A percentile compares a stretch with the other conserved stretches of the same genome.
These are phyloP conservation scores for Astraeus odoratus DNA, from an alignment of 768 basidiomycete genomes.

Conservation along the genomic window DNA sequence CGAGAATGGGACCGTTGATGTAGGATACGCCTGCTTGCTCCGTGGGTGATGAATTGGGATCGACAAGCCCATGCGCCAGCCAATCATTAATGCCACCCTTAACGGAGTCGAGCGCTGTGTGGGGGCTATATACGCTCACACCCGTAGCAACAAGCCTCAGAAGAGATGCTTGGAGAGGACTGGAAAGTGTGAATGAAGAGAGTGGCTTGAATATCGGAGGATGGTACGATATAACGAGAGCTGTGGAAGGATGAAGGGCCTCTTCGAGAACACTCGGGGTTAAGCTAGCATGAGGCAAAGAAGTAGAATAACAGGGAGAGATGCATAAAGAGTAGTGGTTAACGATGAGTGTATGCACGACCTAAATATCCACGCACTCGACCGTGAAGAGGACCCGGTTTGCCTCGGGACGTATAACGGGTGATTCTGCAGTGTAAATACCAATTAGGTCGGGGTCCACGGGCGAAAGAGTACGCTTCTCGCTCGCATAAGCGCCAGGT, in stretches of 20 bases:
- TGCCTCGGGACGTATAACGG: conserved; percentile 37
- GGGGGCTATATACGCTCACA: conserved; percentile 82
- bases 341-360: too few relatives aligned
- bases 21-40: conserved; percentile 22
- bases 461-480: too few relatives aligned
- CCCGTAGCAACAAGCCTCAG: conserved; percentile 76
- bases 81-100: conserved; percentile 88
- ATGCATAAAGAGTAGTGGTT: background rate
- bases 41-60: too few relatives aligned
- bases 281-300: conserved; percentile 44
- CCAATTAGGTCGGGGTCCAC: too few relatives aligned
- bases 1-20: conserved; percentile 27
- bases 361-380: too few relatives aligned
- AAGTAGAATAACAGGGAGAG: conserved; percentile 3
- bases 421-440: conserved; percentile 49
- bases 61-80: conserved; percentile 54
- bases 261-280: conserved; percentile 66
- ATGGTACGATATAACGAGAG: conserved; percentile 77
- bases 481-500: conserved; percentile 2
- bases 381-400: conserved; percentile 61
- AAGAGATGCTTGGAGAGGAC: conserved; percentile 74
- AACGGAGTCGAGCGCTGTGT: conserved; percentile 83
- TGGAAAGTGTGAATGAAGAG: conserved; percentile 66
- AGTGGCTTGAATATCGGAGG: conserved; percentile 77
- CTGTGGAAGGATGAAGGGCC: conserved; percentile 52